These are phyloP conservation scores for Cladosporium austrohemisphaericum DNA, from an alignment of 2,329 filamentous ascomycete species.

Conservation along the genomic window DNA sequence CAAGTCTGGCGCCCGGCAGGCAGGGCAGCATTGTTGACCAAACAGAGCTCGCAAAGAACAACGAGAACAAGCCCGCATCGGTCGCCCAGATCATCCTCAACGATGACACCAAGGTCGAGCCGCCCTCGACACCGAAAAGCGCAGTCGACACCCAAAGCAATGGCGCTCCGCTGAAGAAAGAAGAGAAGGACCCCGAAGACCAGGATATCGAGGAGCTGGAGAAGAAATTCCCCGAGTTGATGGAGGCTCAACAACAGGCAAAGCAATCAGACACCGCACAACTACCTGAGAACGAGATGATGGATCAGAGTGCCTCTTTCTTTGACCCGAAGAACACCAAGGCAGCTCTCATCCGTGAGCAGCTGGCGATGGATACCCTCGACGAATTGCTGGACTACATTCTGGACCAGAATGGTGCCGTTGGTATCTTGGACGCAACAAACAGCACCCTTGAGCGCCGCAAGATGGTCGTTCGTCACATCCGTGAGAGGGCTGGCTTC, in stretches of 20 bases:
- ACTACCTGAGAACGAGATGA: constrained; percentile 43
- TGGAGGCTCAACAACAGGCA: constrained; percentile 13
- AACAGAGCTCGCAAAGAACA: constrained; percentile 18
- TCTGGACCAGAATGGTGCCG: constrained; percentile 73
- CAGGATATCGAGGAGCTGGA: constrained; percentile 27
- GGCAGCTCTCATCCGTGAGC: constrained; percentile 79
- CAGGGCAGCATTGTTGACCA: constrained; percentile 23
- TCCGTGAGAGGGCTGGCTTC: constrained; percentile 77
- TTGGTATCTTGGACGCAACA: constrained; percentile 94
- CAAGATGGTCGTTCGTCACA: constrained; percentile 69
- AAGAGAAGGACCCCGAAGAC: constrained; percentile 29
- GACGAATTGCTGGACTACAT: constrained; percentile 92
- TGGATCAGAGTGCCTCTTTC: constrained; percentile 88
- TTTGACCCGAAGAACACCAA: constrained; percentile 86
- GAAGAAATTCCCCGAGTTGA: constrained; percentile 14
- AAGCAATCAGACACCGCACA: neutral
- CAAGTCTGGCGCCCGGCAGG: constrained; percentile 21
- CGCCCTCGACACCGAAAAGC: constrained; percentile 32
- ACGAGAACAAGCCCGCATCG: constrained; percentile 29
- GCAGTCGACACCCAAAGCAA: constrained; percentile 20
- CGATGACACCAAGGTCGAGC: constrained; percentile 44
- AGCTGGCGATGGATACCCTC: constrained; percentile 85
- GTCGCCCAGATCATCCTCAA: constrained; percentile 58
- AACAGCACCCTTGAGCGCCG: constrained; percentile 90
- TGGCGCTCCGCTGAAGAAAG: constrained; percentile 27